These are phyloP conservation scores for Xylaria multiplex DNA, from an alignment of 2,329 filamentous ascomycete genomes.

Conservation along the genomic window DNA sequence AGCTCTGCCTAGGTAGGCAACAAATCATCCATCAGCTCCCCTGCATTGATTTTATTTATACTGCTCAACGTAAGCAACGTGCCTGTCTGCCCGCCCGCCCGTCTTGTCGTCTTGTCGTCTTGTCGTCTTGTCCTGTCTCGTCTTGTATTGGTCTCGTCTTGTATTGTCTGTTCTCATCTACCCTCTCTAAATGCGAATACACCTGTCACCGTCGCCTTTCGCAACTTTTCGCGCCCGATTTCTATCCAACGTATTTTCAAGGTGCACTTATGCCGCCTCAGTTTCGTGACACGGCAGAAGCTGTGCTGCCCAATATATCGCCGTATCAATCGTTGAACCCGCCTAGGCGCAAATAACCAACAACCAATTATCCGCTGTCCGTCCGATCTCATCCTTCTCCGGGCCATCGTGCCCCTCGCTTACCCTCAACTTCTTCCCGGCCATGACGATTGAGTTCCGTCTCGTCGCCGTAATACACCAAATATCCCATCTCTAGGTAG, in stretches of 20 bases:
- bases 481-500: slow-evolving; percentile 18
- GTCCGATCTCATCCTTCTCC: neutral
- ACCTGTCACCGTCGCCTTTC: slow-evolving; percentile 5
- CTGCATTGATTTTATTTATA: slow-evolving; percentile 12
- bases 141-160: neutral
- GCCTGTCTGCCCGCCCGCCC: neutral
- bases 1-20: slow-evolving; percentile 3
- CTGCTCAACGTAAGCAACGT: slow-evolving; percentile 21
- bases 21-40: slow-evolving; percentile 12
- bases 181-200: slow-evolving; percentile 28
- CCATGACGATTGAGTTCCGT: slow-evolving; percentile 36
- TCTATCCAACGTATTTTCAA: slow-evolving; percentile 19
- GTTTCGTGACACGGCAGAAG: slow-evolving; percentile 42
- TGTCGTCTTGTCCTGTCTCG: too few species aligned
- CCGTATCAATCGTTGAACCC: slow-evolving; percentile 19
- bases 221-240: slow-evolving; percentile 19
- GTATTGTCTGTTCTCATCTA: slow-evolving; percentile 1
- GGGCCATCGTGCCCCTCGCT: slow-evolving; percentile 20
- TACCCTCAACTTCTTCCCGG: slow-evolving; percentile 13
- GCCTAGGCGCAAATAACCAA: slow-evolving; percentile 27
- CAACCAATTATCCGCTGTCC: slow-evolving; percentile 14
- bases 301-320: slow-evolving; percentile 41
- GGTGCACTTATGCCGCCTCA: slow-evolving; percentile 40
- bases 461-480: slow-evolving; percentile 26
- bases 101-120: too few species aligned